Base-by-base conservation (phyloP, 148 eudicot species). In the Silene latifolia region DNA sequence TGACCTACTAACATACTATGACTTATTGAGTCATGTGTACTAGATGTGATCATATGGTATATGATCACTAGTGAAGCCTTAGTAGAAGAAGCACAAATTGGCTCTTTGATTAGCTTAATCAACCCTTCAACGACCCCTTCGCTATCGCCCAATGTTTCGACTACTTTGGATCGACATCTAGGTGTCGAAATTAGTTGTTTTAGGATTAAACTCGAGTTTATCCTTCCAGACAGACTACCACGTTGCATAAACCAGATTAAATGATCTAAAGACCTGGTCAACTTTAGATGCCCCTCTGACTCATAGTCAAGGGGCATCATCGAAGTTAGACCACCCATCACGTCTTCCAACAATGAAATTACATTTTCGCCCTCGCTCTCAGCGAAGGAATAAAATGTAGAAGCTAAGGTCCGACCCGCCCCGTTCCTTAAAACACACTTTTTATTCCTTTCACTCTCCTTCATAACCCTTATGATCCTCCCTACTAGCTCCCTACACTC, bases 361-460 rank as follows among this genome's bases (percentile, higher is more conserved):
- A 79, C 83, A 18, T 53, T 11, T 6, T 72, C 83, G 2, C 76
- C 72, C 11, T 86, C 72, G 3, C 46, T 19, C 12, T 84, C 67
- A 0, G 89, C 71, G 21, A 86, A 83, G 3, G 80, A 70, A 47
- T 82, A 80, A 53, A 92, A 89, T 2, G 76, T 71, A 2, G 73
- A 63, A 0, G 88, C 78, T 1, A 92, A 78, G 1, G 76, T 82
- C 2, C 27, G 21, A 7, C 78, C 75, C 3, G 85, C 70, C 0
- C 90, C 88, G 54, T 84, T 80, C 0, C 61, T 79, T 19, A 82
- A 56, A 65, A 92, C 59, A 72, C 88, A 80, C 63, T 77, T 78
- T 76, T 74, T 84, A 72, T 87, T 92, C 46, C 91, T 67, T 23
- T 90, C 93, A 67, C 91, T 90, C 57, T 90, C 98, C 39, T 76